Evolutionary conservation across 371 early-diverging fungal genomes (phyloP).

Genomic region (Mucor mucedo): DNA sequence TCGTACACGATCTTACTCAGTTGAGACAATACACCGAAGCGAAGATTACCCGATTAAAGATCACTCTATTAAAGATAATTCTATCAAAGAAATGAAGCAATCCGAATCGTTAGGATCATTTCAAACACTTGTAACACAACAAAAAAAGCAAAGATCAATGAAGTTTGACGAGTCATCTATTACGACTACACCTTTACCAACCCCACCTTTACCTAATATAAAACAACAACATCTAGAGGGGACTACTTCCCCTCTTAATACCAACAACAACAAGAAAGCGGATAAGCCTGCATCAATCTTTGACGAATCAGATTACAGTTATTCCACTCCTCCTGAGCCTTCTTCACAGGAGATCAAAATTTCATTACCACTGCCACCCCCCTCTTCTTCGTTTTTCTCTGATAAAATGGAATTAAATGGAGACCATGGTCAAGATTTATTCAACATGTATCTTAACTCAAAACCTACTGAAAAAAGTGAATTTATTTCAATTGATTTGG

Average conservation of each 20-base stretch:
- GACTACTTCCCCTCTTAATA: not conserved
- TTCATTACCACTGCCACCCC: conserved; percentile 38
- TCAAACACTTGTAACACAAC: conserved; percentile 19
- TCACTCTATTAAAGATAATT: not conserved
- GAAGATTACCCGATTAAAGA: conserved; percentile 1
- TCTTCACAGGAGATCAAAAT: conserved; percentile 36
- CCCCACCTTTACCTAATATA: not conserved
- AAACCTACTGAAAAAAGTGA: conserved; percentile 6
- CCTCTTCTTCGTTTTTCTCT: conserved; percentile 40
- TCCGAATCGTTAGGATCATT: conserved; percentile 18
- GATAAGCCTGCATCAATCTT: conserved; percentile 14
- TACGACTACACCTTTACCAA: conserved; percentile 1
- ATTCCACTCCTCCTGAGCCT: conserved; percentile 37
- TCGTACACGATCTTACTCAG: conserved; percentile 7
- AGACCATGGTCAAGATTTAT: conserved; percentile 34
- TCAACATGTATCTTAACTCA: conserved; percentile 31
- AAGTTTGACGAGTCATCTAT: conserved; percentile 1
- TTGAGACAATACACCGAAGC: conserved; percentile 9
- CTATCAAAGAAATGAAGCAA: conserved; percentile 6
- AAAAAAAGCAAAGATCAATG: not conserved
- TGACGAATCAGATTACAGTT: conserved; percentile 18
- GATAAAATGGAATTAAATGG: conserved; percentile 47
- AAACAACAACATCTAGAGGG: not conserved
- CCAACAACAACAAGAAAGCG: conserved; percentile 15
- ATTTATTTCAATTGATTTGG: conserved; percentile 30